Conservation (phyloP, 192 early-diverging fungal species). For the Entomortierella chlamydospora region DNA sequence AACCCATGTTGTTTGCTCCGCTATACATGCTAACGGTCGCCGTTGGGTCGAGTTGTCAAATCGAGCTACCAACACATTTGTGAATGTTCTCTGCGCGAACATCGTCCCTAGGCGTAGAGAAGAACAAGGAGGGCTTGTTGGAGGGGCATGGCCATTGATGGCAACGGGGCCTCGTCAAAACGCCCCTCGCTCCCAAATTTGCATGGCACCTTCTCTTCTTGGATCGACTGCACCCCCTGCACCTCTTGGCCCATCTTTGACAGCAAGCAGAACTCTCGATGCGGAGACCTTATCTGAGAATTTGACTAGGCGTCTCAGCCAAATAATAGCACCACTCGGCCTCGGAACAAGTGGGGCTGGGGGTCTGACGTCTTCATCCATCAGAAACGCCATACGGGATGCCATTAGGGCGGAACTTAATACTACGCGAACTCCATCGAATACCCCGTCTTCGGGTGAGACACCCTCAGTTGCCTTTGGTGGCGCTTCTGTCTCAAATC, state of each 20-base stretch:
- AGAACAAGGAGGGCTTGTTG: constrained; percentile 50
- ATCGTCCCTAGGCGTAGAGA: constrained; percentile 39
- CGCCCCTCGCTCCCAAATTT: constrained; percentile 3
- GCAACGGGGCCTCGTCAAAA: constrained; percentile 39
- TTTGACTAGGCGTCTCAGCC: constrained; percentile 16
- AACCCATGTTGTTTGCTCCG: constrained; percentile 47
- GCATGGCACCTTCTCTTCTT: constrained; percentile 44
- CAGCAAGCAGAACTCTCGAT: background rate
- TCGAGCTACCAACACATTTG: constrained; percentile 49
- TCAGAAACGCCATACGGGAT: constrained; percentile 2
- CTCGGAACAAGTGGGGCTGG: background rate
- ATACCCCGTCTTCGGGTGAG: background rate
- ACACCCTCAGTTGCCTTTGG: constrained; percentile 2
- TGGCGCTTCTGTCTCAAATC: background rate
- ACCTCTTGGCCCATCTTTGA: constrained; percentile 24
- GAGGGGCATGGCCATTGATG: constrained; percentile 54
- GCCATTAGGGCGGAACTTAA: constrained; percentile 21
- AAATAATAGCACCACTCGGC: constrained; percentile 28
- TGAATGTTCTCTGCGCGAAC: constrained; percentile 51
- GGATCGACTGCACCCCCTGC: constrained; percentile 48
- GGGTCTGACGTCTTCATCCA: constrained; percentile 3
- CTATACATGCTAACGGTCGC: constrained; percentile 44
- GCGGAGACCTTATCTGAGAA: constrained; percentile 22
- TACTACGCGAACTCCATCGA: background rate
- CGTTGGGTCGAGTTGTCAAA: constrained; percentile 51